Evolutionary conservation across 1,284 basidiomycete genomes (phyloP).

Genomic region (Puccinia polysora): DNA sequence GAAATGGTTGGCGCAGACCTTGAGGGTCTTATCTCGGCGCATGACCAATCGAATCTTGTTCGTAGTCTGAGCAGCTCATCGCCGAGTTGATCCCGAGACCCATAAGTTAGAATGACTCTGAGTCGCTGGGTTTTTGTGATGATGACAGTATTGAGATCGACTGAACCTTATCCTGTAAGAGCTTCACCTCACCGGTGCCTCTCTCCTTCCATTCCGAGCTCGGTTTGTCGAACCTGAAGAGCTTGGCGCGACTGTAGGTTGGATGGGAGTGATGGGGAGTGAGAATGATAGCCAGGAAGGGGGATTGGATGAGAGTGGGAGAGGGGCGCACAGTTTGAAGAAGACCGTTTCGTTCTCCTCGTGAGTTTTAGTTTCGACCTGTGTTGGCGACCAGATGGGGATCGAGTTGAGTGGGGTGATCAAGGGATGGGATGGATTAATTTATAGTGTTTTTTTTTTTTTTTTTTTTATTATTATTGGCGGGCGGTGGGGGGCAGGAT

Average conservation of each 20-base stretch:
- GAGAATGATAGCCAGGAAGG: neutral
- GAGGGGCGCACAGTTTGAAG: slow-evolving; percentile 83
- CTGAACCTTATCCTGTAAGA: slow-evolving; percentile 71
- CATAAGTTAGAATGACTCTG: neutral
- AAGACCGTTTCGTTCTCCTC: slow-evolving; percentile 90
- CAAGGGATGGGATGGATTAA: no score
- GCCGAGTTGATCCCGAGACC: neutral
- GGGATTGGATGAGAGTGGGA: neutral
- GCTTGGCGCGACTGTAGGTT: slow-evolving; percentile 79
- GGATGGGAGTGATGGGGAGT: slow-evolving; percentile 42
- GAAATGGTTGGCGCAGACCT: slow-evolving; percentile 97
- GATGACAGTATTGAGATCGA: neutral
- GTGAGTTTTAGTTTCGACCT: slow-evolving; percentile 87
- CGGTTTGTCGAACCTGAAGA: slow-evolving; percentile 85
- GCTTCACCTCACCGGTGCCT: slow-evolving; percentile 83
- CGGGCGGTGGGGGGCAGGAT: no score
- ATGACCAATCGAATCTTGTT: slow-evolving; percentile 95
- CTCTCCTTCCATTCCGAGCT: slow-evolving; percentile 94
- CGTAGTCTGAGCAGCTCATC: slow-evolving; percentile 55
- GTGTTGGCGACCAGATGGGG: no score
- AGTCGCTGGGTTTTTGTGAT: no score
- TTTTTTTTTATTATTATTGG: no score
- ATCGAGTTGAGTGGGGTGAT: no score
- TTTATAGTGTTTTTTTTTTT: no score
- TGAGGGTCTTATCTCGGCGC: slow-evolving; percentile 99